Base-by-base conservation (phyloP, 192 early-diverging fungal genomes). In the Backusella tarrabulga region DNA sequence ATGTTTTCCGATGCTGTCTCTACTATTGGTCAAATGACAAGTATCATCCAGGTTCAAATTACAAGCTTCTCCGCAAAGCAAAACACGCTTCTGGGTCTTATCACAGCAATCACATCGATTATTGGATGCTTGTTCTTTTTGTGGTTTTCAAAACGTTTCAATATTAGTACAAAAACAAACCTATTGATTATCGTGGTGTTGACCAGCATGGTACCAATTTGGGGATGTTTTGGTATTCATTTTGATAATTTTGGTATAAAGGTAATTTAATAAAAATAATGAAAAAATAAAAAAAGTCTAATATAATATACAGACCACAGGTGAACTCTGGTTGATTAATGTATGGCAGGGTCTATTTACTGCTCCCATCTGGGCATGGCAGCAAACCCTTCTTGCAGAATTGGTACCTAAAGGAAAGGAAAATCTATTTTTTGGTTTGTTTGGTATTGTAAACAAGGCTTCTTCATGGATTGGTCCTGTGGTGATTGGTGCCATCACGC, bases 321-420 rank as follows among this genome's bases (percentile, higher is more conserved):
- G 81, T 60, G 93, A 94, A 80, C 77, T 94, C 46, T 93, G 86
- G 84, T 70, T 88, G 40, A 67, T 90, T 8, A 84, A 83, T 38
- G 81, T 86, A 17, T 90, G 87, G 71, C 88, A 88, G 36, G 93
- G 93, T 4, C 74, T 95, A 11, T 81, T 92, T 69, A 75, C 90
- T 34, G 93, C 91, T 26, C 84, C 89, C 29, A 81, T 86, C 34
- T 85, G 86, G 74, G 84, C 84, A 41, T 80, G 79, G 60, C 76
- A 77, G 67, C 82, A 85, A 78, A 85, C 84, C 26, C 71, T 84
- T 68, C 46, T 85, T 32, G 52, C 83, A n/a, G 84, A 85, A 40
- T 60, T 85, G 23, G 63, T 85, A 26, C 84, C 84, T 2, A 35
- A 44, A 19, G 83, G 79, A 17, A 83, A 81, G 66, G 83, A 83